Evolutionary conservation across 345 rosid species (phyloP), one percentile per base, ranked within the genome.

Genomic region (Populus davidiana): DNA sequence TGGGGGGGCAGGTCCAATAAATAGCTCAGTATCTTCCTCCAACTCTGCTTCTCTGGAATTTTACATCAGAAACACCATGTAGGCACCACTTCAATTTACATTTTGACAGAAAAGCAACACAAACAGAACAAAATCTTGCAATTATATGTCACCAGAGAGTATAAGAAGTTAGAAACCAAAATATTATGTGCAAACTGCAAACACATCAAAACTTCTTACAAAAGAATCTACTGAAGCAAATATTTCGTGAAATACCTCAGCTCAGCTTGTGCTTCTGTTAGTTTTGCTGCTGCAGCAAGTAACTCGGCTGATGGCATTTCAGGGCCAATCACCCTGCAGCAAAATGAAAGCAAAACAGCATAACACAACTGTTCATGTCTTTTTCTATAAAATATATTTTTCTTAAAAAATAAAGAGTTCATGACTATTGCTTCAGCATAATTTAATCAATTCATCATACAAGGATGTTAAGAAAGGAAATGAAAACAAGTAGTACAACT

Each of bases 261-360:
- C 81, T 93, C 93, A 73, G 89, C 92, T 69, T 95, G 94, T 70
- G 99, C 98, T 79, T 92, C 97, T 18, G 98, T 95, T 84, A 95
- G 79, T 88, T 92, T 95, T 69, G 99, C 99, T 29, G 97, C 96
- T 3, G 96, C 99, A 74, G 96, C 97, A 77, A 95, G 91, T 77
- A 95, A 79, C 85, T 92, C 93, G 65, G 98, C 97, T 29, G 98
- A 93, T 44, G 97, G 99, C 93, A 93, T 95, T 82, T 83, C 96
- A 75, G 97, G 98, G 75, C 98, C 99, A 79, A 95, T 88, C 83
- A 86, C 79, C 88, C 99, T 93, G 81, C 80, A 86, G 67, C 8
- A 14, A 80, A 65, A 84, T 63, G 63, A 25, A 77, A 75, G 59
- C 47, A 74, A 71, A 21, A 36, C 44, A 63, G 52, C 50, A 64